Evolutionary conservation across 2,329 filamentous ascomycete genomes (phyloP), one percentile per base, ranked within the genome.

Genomic region (Basipetospora chlamydospora): DNA sequence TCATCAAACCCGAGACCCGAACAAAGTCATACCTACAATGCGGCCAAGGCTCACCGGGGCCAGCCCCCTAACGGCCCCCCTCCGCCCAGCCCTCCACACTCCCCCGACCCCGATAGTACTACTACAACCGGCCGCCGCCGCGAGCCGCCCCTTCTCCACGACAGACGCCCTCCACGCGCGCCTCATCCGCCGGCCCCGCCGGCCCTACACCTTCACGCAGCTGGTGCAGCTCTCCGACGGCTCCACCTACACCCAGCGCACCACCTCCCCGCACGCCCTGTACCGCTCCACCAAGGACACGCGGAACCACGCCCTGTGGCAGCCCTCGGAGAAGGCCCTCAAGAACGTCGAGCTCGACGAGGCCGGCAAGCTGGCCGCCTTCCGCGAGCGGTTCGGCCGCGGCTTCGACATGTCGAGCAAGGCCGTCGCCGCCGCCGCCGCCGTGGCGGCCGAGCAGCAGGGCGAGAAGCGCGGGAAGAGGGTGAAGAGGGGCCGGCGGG

Each of bases 131-230:
- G 26, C 32, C 33, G 22, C 28, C 30, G 28, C 48, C 38, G 40
- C 46, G 5, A 43, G 44, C 38, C 33, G 34, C 38, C 20, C 39
- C 42, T 42, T 45, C 35, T 45, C 48, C 42, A 38, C 46, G 40
- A 41, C 46, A 17, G 41, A 39, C 5, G 42, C 50, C 41, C 49
- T 55, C 42, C 75, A 85, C 54, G 90, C 90, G 36, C 86, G 82
- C 17, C 80, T 94, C 44, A 73, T 96, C 53, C 72, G 71, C 43
- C 84, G 90, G 12, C 86, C 86, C n/a, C 81, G 86, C 52, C 76
- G 87, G 5, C 88, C 90, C 28, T 96, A 95, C 68, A 84, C 80
- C 47, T 96, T 95, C 67, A 95, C 88, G n/a, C 90, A 98, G 61
- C 73, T 98, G 42, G 69, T 98, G 46, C 87, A 86, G 37, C 79